Evolutionary conservation across 768 basidiomycete genomes (phyloP).

Genomic region (Boletellus sp.): DNA sequence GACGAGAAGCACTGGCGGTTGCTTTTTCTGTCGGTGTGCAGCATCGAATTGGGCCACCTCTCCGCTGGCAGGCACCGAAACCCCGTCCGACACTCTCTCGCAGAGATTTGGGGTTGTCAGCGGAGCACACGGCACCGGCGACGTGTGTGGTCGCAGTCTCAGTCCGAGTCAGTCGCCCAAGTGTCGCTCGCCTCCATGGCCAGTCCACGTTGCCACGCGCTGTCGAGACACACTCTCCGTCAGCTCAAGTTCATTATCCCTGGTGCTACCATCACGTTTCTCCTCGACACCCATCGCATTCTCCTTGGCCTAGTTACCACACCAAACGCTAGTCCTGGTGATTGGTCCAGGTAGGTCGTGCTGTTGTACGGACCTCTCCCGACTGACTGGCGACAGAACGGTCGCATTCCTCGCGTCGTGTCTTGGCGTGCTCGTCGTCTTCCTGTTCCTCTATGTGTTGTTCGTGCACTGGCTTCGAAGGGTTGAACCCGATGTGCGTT

Average conservation of each 20-base stretch:
- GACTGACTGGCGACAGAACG: conserved; percentile 37
- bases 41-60: too few species aligned
- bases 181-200: conserved; percentile 14
- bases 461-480: conserved; percentile 64
- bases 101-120: too few species aligned
- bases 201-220: conserved; percentile 9
- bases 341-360: conserved; percentile 50
- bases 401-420: conserved; percentile 51
- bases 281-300: conserved; percentile 52
- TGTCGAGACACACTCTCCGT: conserved; percentile 51
- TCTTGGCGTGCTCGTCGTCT: conserved; percentile 57
- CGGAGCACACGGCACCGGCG: too few species aligned
- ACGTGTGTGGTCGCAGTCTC: too few species aligned
- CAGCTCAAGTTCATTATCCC: conserved; percentile 77
- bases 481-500: conserved; percentile 64
- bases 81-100: too few species aligned
- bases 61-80: too few species aligned
- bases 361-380: not conserved
- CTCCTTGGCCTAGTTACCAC: conserved; percentile 40
- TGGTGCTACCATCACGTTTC: conserved; percentile 61
- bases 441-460: conserved; percentile 70
- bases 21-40: not conserved
- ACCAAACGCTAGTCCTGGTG: conserved; percentile 33
- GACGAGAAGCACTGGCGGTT: not conserved
- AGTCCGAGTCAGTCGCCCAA: not conserved